Evolutionary conservation across 108 stramenopile genomes (phyloP), one percentile per base, ranked within the genome.

Genomic region (Conticribra guillardii): DNA sequence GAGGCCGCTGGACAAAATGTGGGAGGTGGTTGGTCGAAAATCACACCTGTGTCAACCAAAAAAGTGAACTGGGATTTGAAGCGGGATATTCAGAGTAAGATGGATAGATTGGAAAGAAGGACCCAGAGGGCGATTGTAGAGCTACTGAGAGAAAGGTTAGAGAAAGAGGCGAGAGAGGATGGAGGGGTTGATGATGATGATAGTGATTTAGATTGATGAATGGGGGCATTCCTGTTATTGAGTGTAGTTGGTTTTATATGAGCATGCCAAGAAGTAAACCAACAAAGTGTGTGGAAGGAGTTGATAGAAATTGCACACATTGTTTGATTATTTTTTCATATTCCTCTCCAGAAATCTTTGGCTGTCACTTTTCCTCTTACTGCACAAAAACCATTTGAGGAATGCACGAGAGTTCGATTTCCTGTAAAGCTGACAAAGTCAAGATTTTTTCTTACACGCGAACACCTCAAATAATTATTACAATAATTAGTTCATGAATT

Each of bases 21-120:
- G 7, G 66, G 37, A 30, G 64, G 46, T 2, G 56, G 70, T 4
- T 71, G 77, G 69, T 60, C 59, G 11, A 47, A 30, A 18, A 60
- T 79, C 31, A 64, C 78, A 26, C 76, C 77, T 0, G 41, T 80
- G 27, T 68, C 85, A 19, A 84, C 89, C 3, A 83, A 89, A 60
- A 95, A 95, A 64, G 82, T 89, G 34, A 95, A 95, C 73, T 86
- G 85, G 87, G 93, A 95, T 88, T 76, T 95, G 67, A 95, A 95
- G 50, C 77, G 90, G 28, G 93, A 89, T 67, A 82, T 92, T 53
- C 57, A 79, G 53, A 53, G 62, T 14, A 90, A 89, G 55, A 76
- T 95, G 57, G 81, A 88, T 7, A 82, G 81, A 62, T 72, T 95
- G 52, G 93, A 92, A 62, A 57, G 75, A 30, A 74, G 88, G 48